Evolutionary conservation across 495 filamentous ascomycete genomes (phyloP).

Genomic region (Lophiotrema nucula): DNA sequence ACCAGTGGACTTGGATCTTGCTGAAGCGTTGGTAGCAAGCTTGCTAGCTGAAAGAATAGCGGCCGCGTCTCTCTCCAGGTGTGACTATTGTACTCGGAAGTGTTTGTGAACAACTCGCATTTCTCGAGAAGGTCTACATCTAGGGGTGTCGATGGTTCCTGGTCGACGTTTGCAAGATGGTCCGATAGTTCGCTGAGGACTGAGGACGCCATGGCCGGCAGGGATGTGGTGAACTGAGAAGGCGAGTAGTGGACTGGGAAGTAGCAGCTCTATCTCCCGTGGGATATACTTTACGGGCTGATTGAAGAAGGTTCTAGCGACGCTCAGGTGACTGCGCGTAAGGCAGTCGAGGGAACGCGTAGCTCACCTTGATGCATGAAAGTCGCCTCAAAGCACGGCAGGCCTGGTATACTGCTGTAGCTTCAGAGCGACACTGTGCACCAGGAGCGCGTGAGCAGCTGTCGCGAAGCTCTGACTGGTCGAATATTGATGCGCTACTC

Average conservation of each 20-base stretch:
- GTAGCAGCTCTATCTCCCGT: too few species aligned
- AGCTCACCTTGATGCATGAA: too few species aligned
- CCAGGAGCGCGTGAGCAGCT: too few species aligned
- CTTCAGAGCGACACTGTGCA: too few species aligned
- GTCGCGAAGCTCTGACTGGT: too few species aligned
- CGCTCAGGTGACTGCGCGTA: constrained; percentile 26
- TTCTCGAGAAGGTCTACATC: constrained; percentile 26
- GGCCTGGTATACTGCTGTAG: too few species aligned
- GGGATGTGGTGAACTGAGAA: not conserved
- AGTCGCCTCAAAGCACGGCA: too few species aligned
- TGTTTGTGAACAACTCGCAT: constrained; percentile 25
- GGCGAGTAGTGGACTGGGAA: constrained; percentile 18
- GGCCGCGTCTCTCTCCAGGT: constrained; percentile 18
- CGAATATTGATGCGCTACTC: too few species aligned
- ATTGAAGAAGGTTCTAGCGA: constrained; percentile 11
- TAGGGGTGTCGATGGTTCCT: constrained; percentile 24
- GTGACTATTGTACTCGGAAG: constrained; percentile 15
- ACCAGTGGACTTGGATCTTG: constrained; percentile 30
- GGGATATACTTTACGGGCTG: too few species aligned
- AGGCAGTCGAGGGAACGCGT: too few species aligned
- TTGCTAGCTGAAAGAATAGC: constrained; percentile 28
- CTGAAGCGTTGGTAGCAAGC: constrained; percentile 26
- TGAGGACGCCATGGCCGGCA: constrained; percentile 1
- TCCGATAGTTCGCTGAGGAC: constrained; percentile 17
- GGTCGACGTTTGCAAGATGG: constrained; percentile 27